These are phyloP conservation scores for Calvatia gigantea DNA, from an alignment of 768 basidiomycete genomes.

Conservation along the genomic window DNA sequence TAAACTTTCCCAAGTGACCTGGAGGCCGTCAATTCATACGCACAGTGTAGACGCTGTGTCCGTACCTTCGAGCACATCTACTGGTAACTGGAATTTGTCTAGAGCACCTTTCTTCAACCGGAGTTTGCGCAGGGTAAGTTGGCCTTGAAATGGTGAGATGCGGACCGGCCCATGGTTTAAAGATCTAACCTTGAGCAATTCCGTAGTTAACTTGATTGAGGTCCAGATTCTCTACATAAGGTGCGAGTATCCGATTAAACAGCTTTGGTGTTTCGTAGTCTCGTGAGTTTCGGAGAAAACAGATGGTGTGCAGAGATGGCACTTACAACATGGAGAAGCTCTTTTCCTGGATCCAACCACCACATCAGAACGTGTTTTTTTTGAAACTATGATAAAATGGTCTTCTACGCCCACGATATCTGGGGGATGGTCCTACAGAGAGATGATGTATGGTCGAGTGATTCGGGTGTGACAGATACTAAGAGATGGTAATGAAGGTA, in stretches of 20 bases:
- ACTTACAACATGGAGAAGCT: conserved; percentile 75
- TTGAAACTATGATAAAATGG: neutral
- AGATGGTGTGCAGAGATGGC: neutral
- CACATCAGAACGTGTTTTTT: conserved; percentile 46
- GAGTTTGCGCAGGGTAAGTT: conserved; percentile 74
- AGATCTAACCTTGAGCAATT: conserved; percentile 71
- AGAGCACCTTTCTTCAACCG: conserved; percentile 90
- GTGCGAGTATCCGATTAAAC: conserved; percentile 89
- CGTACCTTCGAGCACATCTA: conserved; percentile 92
- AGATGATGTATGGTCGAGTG: neutral
- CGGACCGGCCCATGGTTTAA: neutral
- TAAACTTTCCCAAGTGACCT: conserved; percentile 87
- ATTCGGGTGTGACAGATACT: neutral
- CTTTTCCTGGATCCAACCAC: conserved; percentile 87
- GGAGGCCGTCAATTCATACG: neutral
- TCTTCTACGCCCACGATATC: neutral
- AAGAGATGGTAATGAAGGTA: neutral
- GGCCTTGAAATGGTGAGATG: conserved; percentile 41
- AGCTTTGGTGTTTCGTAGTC: conserved; percentile 36
- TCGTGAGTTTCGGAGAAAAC: neutral
- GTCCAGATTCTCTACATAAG: conserved; percentile 95
- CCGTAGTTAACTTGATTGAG: conserved; percentile 94
- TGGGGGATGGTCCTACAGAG: neutral
- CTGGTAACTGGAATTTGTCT: conserved; percentile 92
- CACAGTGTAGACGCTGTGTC: neutral